Conservation (phyloP, 2,329 filamentous ascomycete genomes). For the Penicillium sp. region DNA sequence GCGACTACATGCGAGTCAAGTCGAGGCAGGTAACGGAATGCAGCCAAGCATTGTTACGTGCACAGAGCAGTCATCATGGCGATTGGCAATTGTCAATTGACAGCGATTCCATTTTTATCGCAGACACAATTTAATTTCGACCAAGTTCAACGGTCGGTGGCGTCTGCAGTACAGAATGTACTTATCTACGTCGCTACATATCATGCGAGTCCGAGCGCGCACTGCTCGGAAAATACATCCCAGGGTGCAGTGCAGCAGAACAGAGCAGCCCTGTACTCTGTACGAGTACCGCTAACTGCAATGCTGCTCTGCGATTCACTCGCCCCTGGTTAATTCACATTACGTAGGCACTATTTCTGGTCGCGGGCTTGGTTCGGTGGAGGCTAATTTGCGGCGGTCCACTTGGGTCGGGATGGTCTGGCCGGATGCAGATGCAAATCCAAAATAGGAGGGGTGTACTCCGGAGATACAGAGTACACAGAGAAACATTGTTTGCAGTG, state of each 20-base stretch:
- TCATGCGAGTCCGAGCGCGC: not conserved
- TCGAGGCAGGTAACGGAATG: not conserved
- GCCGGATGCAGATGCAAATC: no score
- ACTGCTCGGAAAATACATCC: no score
- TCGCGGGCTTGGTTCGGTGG: conserved; percentile 1
- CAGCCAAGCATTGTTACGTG: not conserved
- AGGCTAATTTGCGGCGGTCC: conserved; percentile 2
- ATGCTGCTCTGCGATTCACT: no score
- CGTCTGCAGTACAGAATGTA: not conserved
- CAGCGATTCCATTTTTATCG: not conserved
- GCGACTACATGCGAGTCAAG: no score
- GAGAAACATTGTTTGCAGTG: not conserved
- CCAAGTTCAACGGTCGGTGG: not conserved
- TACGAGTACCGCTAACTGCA: no score
- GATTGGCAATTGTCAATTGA: not conserved
- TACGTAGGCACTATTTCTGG: conserved; percentile 1
- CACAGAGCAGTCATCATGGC: not conserved
- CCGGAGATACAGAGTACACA: not conserved
- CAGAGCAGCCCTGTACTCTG: no score
- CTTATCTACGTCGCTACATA: not conserved
- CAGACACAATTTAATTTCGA: no score
- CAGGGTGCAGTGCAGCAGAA: no score
- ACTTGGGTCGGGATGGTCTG: not conserved
- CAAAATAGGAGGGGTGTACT: not conserved
- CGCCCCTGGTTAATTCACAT: not conserved